These are phyloP conservation scores for Phytophthora rubi DNA, from an alignment of 352 stramenopile genomes.

Conservation along the genomic window DNA sequence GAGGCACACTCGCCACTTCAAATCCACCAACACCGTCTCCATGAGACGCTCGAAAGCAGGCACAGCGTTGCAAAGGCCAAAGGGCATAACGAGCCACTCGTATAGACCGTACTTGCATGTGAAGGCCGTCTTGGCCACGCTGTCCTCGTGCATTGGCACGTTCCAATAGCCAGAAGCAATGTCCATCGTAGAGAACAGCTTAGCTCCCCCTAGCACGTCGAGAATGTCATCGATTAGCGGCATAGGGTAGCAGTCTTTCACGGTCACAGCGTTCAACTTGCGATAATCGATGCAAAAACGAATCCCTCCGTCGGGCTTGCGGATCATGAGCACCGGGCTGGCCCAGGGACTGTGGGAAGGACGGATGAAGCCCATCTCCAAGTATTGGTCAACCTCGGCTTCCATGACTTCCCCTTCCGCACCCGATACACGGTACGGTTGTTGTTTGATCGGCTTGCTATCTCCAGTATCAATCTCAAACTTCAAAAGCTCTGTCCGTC, in stretches of 20 bases:
- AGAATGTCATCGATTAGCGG: constrained; percentile 20
- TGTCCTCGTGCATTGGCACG: too few relatives aligned
- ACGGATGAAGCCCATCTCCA: constrained; percentile 1
- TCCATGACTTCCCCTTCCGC: constrained; percentile 16
- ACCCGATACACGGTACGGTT: constrained; percentile 10
- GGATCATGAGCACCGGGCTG: constrained; percentile 5
- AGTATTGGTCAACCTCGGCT: constrained; percentile 8
- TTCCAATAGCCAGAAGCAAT: too few relatives aligned
- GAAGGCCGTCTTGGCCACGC: too few relatives aligned
- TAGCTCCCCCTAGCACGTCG: constrained; percentile 2
- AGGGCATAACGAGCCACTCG: too few relatives aligned
- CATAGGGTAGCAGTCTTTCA: constrained; percentile 14
- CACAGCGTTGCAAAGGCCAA: too few relatives aligned
- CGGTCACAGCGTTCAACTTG: constrained; percentile 8
- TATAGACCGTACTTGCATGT: too few relatives aligned
- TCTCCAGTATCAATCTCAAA: constrained; percentile 18
- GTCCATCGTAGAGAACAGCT: constrained; percentile 11
- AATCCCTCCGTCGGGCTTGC: not conserved
- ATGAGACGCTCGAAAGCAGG: too few relatives aligned
- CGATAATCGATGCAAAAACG: constrained; percentile 22
- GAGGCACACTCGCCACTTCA: too few relatives aligned
- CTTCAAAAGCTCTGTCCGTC: constrained; percentile 2
- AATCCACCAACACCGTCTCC: too few relatives aligned
- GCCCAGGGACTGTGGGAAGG: constrained; percentile 3
- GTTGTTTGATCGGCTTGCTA: constrained; percentile 7